Evolutionary conservation across 1,284 basidiomycete species (phyloP).

Genomic region (Gymnopus androsaceus): DNA sequence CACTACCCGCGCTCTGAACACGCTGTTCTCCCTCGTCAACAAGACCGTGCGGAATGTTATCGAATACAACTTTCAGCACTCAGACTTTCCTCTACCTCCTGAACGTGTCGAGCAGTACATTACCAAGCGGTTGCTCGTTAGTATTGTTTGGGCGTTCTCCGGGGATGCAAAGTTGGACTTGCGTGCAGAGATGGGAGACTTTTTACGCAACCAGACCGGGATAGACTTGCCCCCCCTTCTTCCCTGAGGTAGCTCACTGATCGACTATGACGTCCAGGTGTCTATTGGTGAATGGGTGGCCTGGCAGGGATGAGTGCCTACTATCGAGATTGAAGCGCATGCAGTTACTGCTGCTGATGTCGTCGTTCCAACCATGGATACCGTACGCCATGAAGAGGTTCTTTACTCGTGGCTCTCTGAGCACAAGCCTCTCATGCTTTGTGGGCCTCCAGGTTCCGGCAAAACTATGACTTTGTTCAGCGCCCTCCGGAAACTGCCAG

Average conservation of each 20-base stretch:
- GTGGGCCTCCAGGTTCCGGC: slow-evolving; percentile 97
- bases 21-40: slow-evolving; percentile 96
- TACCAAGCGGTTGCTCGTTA: slow-evolving; percentile 87
- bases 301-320: slow-evolving; percentile 92
- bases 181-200: slow-evolving; percentile 89
- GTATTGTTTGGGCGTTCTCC: slow-evolving; percentile 96
- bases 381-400: slow-evolving; percentile 97
- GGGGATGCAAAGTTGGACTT: slow-evolving; percentile 93
- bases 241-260: slow-evolving; percentile 82
- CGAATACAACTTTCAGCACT: slow-evolving; percentile 93
- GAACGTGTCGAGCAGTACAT: slow-evolving; percentile 92
- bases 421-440: slow-evolving; percentile 98
- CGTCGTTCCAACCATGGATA: slow-evolving; percentile 98
- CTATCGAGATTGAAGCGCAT: slow-evolving; percentile 96
- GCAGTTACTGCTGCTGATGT: slow-evolving; percentile 94
- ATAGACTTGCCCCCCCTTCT: slow-evolving; percentile 84
- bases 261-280: slow-evolving; percentile 96
- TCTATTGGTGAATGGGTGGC: slow-evolving; percentile 84
- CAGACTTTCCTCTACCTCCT: slow-evolving; percentile 87
- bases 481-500: slow-evolving; percentile 94
- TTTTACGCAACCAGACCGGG: slow-evolving; percentile 82
- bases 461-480: slow-evolving; percentile 99
- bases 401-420: slow-evolving; percentile 98
- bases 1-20: slow-evolving; percentile 86
- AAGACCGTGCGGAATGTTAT: slow-evolving; percentile 93